Evolutionary conservation across 2,329 filamentous ascomycete genomes (phyloP).

Genomic region (Ophiostoma sp.): DNA sequence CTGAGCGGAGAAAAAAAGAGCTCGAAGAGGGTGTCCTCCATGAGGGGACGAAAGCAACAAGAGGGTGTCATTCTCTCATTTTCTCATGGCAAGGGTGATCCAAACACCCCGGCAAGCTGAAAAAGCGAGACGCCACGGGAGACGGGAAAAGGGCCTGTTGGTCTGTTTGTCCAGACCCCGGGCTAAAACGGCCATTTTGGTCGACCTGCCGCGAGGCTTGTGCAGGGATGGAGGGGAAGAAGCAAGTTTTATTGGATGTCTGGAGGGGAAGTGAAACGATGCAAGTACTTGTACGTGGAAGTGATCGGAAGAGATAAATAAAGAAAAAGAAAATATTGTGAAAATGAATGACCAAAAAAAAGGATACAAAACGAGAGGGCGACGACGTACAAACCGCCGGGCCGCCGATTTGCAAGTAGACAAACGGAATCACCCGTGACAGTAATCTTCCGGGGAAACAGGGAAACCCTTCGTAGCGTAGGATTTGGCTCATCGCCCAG

Average conservation of each 20-base stretch:
- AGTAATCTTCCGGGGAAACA: background rate
- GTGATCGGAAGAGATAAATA: background rate
- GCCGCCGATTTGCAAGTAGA: background rate
- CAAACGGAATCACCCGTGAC: background rate
- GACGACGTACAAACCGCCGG: background rate
- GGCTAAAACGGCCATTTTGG: conserved; percentile 6
- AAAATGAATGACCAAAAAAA: background rate
- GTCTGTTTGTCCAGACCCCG: background rate
- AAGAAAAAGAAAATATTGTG: too few relatives aligned
- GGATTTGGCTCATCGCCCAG: background rate
- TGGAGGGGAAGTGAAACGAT: background rate
- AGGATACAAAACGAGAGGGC: background rate
- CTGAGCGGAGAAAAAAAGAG: background rate
- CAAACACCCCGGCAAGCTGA: background rate
- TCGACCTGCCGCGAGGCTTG: conserved; percentile 2
- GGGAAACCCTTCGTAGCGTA: background rate
- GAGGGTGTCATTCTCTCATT: background rate
- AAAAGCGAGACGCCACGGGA: background rate
- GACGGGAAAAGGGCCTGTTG: background rate
- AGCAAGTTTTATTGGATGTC: background rate
- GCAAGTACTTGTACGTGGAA: background rate
- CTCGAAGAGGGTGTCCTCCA: background rate
- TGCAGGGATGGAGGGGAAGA: conserved; percentile 13
- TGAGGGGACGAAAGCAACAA: background rate
- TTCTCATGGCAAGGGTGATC: background rate